These are phyloP conservation scores for Geosiphon pyriformis DNA, from an alignment of 192 early-diverging fungal species.

Conservation along the genomic window DNA sequence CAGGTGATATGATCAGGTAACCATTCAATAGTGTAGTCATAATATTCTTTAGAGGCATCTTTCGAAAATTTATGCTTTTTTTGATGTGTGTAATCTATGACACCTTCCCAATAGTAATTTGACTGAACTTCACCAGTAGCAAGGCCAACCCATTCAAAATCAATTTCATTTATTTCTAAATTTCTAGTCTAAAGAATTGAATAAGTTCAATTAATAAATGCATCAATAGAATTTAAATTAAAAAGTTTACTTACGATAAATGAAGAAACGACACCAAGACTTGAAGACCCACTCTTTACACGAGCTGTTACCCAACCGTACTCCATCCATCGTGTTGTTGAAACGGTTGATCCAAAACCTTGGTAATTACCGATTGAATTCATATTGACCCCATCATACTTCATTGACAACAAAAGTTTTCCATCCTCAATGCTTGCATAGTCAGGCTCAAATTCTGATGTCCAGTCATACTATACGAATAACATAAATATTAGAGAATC, in stretches of 20 bases:
- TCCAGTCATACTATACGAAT: no score
- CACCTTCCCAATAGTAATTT: constrained; percentile 54
- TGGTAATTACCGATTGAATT: constrained; percentile 39
- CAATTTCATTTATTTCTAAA: constrained; percentile 53
- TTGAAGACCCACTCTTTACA: constrained; percentile 40
- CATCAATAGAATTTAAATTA: no score
- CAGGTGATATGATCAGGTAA: constrained; percentile 34
- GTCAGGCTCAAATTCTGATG: constrained; percentile 46
- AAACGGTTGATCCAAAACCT: constrained; percentile 54
- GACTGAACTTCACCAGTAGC: constrained; percentile 48
- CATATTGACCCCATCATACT: constrained; percentile 24
- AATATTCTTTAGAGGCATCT: constrained; percentile 40
- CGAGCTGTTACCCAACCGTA: constrained; percentile 54
- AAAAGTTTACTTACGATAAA: constrained; percentile 37
- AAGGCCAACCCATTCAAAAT: constrained; percentile 57
- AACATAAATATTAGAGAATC: no score
- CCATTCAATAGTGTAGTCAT: constrained; percentile 55
- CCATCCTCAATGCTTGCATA: constrained; percentile 33
- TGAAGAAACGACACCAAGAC: constrained; percentile 54
- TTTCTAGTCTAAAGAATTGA: constrained; percentile 40
- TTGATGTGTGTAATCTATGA: constrained; percentile 52
- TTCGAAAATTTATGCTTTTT: constrained; percentile 25
- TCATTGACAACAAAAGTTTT: constrained; percentile 38
- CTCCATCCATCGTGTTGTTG: constrained; percentile 48
- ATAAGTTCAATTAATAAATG: no score